Conservation (phyloP, 2,329 filamentous ascomycete species). For the Tolypocladium nubicola region DNA sequence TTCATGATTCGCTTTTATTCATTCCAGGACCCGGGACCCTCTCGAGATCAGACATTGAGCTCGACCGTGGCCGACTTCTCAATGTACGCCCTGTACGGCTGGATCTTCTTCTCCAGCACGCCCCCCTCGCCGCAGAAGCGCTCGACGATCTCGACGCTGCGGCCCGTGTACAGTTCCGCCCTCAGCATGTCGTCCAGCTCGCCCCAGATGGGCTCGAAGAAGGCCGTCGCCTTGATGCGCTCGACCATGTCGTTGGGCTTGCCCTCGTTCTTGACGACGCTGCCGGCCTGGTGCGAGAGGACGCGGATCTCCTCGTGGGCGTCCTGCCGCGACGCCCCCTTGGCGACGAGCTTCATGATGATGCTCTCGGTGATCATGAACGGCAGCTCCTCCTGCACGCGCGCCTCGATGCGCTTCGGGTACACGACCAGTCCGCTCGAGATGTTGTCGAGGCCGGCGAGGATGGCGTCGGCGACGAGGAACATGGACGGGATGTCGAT, state of each 20-base stretch:
- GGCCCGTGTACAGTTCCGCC: constrained; percentile 41
- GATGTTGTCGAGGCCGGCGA: constrained; percentile 59
- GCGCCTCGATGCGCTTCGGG: constrained; percentile 57
- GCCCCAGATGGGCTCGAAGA: constrained; percentile 62
- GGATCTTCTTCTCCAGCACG: constrained; percentile 25
- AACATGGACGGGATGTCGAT: constrained; percentile 58
- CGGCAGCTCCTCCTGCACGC: constrained; percentile 66
- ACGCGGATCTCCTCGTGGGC: constrained; percentile 83
- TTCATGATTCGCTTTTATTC: background rate
- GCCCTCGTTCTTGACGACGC: constrained; percentile 48
- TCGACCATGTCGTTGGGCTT: constrained; percentile 73
- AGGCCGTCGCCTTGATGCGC: constrained; percentile 59
- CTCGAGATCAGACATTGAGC: background rate
- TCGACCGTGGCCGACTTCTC: constrained; percentile 5
- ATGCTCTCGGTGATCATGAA: constrained; percentile 67
- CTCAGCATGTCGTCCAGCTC: constrained; percentile 61
- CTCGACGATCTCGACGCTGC: constrained; percentile 34
- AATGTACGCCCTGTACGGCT: constrained; percentile 26
- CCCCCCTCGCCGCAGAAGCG: constrained; percentile 30
- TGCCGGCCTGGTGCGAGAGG: constrained; percentile 63
- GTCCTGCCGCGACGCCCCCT: constrained; percentile 65
- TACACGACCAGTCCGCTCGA: constrained; percentile 66
- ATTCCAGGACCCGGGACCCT: background rate
- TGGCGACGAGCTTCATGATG: constrained; percentile 67
- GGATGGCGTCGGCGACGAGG: constrained; percentile 57